phyloP scores from a whole-genome alignment of 805 yeast genomes.

The Hanseniaspora osmophila region DNA sequence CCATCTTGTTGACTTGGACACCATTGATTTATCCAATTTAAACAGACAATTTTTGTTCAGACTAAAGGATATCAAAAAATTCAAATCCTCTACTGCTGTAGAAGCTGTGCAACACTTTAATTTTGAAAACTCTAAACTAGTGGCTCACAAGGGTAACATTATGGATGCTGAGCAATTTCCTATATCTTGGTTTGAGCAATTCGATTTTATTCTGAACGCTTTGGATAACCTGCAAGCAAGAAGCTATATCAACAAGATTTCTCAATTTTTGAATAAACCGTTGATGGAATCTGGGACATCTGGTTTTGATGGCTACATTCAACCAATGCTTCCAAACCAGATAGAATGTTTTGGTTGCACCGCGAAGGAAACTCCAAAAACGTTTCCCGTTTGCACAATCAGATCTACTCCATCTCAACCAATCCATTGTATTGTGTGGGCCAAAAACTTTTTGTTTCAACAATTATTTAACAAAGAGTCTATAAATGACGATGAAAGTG shows the following conservation, averaged over 20 bases:
- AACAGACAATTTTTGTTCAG: constrained; percentile 89
- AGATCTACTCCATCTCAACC: constrained; percentile 95
- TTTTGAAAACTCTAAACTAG: constrained; percentile 34
- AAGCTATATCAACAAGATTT: constrained; percentile 72
- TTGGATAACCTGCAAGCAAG: constrained; percentile 89
- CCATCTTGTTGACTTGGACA: constrained; percentile 88
- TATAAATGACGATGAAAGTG: constrained; percentile 16
- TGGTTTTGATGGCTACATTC: constrained; percentile 88
- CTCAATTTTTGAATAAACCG: constrained; percentile 58
- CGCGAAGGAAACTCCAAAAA: constrained; percentile 73
- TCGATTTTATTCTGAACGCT: constrained; percentile 77
- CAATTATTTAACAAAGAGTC: constrained; percentile 57
- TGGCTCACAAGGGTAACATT: constrained; percentile 78
- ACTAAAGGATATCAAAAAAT: constrained; percentile 75
- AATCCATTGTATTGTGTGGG: constrained; percentile 95
- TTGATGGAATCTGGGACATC: constrained; percentile 91
- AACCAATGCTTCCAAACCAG: constrained; percentile 68
- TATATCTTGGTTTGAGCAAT: constrained; percentile 61
- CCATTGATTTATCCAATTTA: constrained; percentile 81
- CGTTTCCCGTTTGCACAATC: constrained; percentile 92
- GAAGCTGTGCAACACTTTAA: constrained; percentile 68
- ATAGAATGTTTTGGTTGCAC: constrained; percentile 93
- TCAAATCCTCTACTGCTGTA: constrained; percentile 76
- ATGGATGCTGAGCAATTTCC: constrained; percentile 65
- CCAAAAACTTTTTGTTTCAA: constrained; percentile 74